A percentile compares a stretch with the other conserved stretches of the same genome.
Evolutionary conservation across 2,329 filamentous ascomycete species (phyloP).

Genomic region (Colletotrichum falcatum): DNA sequence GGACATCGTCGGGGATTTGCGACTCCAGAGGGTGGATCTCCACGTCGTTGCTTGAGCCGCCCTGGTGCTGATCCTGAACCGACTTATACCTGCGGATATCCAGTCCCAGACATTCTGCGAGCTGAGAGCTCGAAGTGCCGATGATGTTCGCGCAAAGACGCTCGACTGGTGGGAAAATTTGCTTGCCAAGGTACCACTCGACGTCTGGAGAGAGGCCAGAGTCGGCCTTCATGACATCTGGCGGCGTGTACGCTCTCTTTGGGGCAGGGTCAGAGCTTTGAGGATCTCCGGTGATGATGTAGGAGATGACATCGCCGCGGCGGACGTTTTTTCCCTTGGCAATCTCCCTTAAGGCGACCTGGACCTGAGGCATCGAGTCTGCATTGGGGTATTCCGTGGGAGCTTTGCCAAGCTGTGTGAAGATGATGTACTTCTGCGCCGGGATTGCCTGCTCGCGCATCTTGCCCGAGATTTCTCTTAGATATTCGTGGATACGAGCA

Average conservation of each 20-base stretch:
- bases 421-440: slow-evolving; percentile 93
- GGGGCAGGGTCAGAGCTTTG: slow-evolving; percentile 77
- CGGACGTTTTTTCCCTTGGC: slow-evolving; percentile 88
- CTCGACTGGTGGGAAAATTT: slow-evolving; percentile 97
- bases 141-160: slow-evolving; percentile 96
- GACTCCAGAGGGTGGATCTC: slow-evolving; percentile 94
- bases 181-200: slow-evolving; percentile 98
- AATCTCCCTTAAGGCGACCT: slow-evolving; percentile 91
- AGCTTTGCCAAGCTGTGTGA: slow-evolving; percentile 94
- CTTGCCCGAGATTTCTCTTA: slow-evolving; percentile 83
- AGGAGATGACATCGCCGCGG: slow-evolving; percentile 95
- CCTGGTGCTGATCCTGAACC: slow-evolving; percentile 58
- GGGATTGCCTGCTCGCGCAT: slow-evolving; percentile 87
- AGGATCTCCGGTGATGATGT: slow-evolving; percentile 86
- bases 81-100: slow-evolving; percentile 86
- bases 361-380: slow-evolving; percentile 95
- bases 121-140: slow-evolving; percentile 88
- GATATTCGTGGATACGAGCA: slow-evolving; percentile 91
- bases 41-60: slow-evolving; percentile 65
- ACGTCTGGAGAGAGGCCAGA: slow-evolving; percentile 85
- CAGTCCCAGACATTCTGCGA: slow-evolving; percentile 93
- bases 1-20: slow-evolving; percentile 90
- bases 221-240: slow-evolving; percentile 84
- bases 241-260: slow-evolving; percentile 88
- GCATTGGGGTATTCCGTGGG: slow-evolving; percentile 95